These are phyloP conservation scores for Alternaria consortialis DNA, from an alignment of 2,329 filamentous ascomycete genomes.

Conservation along the genomic window DNA sequence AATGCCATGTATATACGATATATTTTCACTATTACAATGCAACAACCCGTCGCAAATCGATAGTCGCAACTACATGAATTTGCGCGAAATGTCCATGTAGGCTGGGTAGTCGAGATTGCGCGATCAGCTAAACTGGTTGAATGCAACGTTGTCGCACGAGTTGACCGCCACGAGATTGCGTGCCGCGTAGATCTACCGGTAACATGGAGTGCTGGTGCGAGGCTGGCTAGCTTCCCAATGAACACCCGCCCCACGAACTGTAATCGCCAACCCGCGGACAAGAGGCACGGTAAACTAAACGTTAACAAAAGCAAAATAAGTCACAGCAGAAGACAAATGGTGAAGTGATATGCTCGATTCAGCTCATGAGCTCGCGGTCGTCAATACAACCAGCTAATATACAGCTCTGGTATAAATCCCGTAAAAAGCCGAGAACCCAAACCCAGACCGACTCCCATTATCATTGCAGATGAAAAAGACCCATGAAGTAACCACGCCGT, in stretches of 20 bases:
- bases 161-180: neutral
- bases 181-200: neutral
- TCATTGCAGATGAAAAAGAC: constrained; percentile 74
- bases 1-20: neutral
- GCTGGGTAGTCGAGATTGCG: neutral
- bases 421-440: constrained; percentile 64
- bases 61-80: neutral
- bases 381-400: constrained; percentile 65
- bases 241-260: neutral
- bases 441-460: constrained; percentile 75
- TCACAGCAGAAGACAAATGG: neutral
- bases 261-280: neutral
- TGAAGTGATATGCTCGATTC: constrained; percentile 50
- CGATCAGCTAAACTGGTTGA: neutral
- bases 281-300: neutral
- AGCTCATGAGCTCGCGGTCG: constrained; percentile 58
- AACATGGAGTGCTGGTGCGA: neutral
- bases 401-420: constrained; percentile 65
- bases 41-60: neutral
- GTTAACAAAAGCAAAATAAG: neutral
- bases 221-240: neutral
- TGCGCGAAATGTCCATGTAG: neutral
- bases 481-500: constrained; percentile 57
- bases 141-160: constrained; percentile 1
- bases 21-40: neutral